Conservation (phyloP, 352 stramenopile species). For the Thraustotheca clavata region DNA sequence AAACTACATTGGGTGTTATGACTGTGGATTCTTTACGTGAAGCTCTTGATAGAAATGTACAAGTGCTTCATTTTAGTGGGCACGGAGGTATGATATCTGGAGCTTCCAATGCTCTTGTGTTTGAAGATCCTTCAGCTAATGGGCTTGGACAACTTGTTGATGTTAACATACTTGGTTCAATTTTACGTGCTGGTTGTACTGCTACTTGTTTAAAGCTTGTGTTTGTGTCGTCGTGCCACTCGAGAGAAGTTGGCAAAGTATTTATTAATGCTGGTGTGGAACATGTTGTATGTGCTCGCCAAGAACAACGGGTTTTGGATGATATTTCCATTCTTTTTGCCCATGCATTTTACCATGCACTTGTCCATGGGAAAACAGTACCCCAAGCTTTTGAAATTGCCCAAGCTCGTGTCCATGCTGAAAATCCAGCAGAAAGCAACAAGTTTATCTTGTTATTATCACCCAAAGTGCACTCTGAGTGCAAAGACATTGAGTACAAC, state of each 20-base stretch:
- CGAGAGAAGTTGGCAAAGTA: conserved; percentile 61
- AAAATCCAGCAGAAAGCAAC: conserved; percentile 51
- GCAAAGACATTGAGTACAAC: conserved; percentile 14
- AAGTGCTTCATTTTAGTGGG: conserved; percentile 70
- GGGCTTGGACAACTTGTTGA: conserved; percentile 65
- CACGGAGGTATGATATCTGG: conserved; percentile 51
- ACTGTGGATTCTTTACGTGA: conserved; percentile 65
- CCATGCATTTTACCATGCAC: conserved; percentile 69
- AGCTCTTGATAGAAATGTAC: conserved; percentile 66
- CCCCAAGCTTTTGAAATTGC: conserved; percentile 69
- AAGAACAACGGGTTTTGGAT: conserved; percentile 54
- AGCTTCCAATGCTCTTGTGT: conserved; percentile 60
- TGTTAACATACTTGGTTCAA: conserved; percentile 42
- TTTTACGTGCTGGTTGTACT: conserved; percentile 34
- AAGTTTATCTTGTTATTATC: conserved; percentile 69
- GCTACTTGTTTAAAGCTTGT: conserved; percentile 54
- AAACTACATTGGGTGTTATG: conserved; percentile 63
- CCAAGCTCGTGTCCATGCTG: conserved; percentile 54
- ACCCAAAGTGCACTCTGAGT: conserved; percentile 43
- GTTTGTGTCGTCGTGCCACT: conserved; percentile 77
- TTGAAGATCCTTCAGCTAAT: conserved; percentile 62
- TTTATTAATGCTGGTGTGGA: conserved; percentile 68
- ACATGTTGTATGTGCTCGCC: conserved; percentile 73
- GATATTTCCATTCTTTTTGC: conserved; percentile 68
- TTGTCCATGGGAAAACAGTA: conserved; percentile 60